phyloP scores from a whole-genome alignment of 23 red algal species.

The Gracilaria domingensis region DNA sequence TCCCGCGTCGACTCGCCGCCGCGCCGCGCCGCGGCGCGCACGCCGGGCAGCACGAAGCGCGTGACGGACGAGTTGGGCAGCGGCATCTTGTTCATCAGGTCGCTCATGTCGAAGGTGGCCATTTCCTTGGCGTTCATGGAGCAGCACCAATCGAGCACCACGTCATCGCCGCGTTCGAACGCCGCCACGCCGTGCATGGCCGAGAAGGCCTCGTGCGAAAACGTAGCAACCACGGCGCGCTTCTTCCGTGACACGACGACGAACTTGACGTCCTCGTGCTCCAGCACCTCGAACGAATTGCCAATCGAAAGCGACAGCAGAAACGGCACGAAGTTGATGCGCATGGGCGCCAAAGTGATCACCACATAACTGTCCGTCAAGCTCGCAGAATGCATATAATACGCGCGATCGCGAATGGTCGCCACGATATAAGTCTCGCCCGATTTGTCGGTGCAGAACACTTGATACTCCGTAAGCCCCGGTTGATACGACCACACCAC shows the following conservation, averaged over 20 bases:
- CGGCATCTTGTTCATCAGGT: not conserved
- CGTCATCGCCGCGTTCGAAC: conserved; percentile 26
- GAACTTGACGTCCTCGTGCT: conserved; percentile 13
- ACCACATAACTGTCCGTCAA: conserved; percentile 58
- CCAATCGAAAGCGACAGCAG: not conserved
- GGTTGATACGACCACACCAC: not conserved
- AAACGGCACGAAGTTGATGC: conserved; percentile 7
- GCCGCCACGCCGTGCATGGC: conserved; percentile 25
- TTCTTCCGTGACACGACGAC: conserved; percentile 32
- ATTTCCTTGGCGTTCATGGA: not conserved
- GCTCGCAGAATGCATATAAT: conserved; percentile 33
- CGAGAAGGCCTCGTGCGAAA: too few relatives aligned
- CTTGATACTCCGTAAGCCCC: conserved; percentile 18
- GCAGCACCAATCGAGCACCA: conserved; percentile 10
- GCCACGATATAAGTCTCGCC: conserved; percentile 40
- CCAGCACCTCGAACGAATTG: conserved; percentile 2
- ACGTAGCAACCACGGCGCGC: not conserved
- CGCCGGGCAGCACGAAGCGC: too few relatives aligned
- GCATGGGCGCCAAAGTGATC: conserved; percentile 30
- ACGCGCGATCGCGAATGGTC: conserved; percentile 9
- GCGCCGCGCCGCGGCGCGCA: too few relatives aligned
- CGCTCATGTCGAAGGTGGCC: not conserved
- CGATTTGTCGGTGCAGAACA: conserved; percentile 23
- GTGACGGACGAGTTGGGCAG: too few relatives aligned
- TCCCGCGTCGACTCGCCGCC: too few relatives aligned